These are phyloP conservation scores for Suhomyces prunicola DNA, from an alignment of 805 yeast species.

Conservation along the genomic window DNA sequence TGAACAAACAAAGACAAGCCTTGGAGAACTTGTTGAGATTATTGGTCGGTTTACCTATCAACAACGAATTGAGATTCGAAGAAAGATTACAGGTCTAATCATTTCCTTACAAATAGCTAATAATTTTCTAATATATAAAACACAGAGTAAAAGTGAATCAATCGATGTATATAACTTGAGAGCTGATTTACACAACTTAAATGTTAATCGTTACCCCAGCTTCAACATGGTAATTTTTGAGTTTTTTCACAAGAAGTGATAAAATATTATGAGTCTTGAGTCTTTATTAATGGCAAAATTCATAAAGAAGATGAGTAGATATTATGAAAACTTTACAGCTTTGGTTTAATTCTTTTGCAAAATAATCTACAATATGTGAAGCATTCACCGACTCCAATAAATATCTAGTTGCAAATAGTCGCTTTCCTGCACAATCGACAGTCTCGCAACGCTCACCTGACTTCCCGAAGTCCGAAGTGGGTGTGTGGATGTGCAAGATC, in stretches of 20 bases:
- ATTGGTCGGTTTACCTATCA: slow-evolving; percentile 84
- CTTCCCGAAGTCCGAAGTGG: neutral
- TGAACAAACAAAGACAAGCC: slow-evolving; percentile 92
- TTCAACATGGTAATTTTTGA: too few relatives aligned
- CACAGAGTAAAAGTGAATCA: too few relatives aligned
- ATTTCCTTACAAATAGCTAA: neutral
- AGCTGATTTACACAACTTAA: too few relatives aligned
- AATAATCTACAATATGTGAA: too few relatives aligned
- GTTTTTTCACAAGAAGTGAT: neutral
- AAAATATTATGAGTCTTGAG: neutral
- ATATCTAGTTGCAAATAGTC: neutral
- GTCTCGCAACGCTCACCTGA: neutral
- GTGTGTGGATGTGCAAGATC: neutral
- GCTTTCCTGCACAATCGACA: neutral
- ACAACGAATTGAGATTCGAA: slow-evolving; percentile 90
- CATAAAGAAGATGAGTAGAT: neutral
- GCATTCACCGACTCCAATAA: too few relatives aligned
- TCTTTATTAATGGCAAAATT: neutral
- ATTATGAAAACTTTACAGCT: neutral
- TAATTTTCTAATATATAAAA: neutral
- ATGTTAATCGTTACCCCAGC: too few relatives aligned
- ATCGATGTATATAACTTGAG: too few relatives aligned
- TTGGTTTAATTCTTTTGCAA: neutral
- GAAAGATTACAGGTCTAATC: slow-evolving; percentile 56
- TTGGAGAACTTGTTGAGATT: slow-evolving; percentile 87